phyloP scores from a whole-genome alignment of 768 basidiomycete species.

The Lentinula guzmanii region DNA sequence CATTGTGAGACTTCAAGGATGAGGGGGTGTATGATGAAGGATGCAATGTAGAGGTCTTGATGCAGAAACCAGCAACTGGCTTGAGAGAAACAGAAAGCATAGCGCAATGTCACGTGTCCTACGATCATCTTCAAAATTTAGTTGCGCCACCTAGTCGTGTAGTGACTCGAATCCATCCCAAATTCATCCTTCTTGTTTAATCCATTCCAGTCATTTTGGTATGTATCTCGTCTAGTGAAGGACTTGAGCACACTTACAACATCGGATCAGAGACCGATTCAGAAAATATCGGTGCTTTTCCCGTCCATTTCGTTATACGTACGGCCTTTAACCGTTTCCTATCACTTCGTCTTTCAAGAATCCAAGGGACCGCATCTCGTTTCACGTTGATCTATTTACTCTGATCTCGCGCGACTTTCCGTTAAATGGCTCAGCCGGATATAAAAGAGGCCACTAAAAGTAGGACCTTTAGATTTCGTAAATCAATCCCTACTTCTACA shows the following conservation, averaged over 20 bases:
- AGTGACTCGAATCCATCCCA: background rate
- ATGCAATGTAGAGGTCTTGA: conserved; percentile 50
- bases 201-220: background rate
- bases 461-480: conserved; percentile 31
- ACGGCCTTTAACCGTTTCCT: conserved; percentile 4
- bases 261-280: background rate
- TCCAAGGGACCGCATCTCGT: background rate
- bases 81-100: conserved; percentile 32
- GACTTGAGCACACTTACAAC: background rate
- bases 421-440: conserved; percentile 17
- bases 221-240: background rate
- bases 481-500: conserved; percentile 13
- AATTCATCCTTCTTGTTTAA: background rate
- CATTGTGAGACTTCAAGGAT: conserved; percentile 18
- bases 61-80: conserved; percentile 65
- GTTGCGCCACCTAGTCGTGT: background rate
- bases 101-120: background rate
- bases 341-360: conserved; percentile 2
- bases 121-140: background rate
- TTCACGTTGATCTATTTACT: background rate
- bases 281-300: background rate
- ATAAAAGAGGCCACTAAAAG: conserved; percentile 25
- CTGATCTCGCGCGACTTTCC: conserved; percentile 6
- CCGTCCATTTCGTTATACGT: conserved; percentile 2
- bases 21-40: conserved; percentile 28